phyloP scores from a whole-genome alignment of 805 yeast species.

The Metschnikowia chrysomelidarum region DNA sequence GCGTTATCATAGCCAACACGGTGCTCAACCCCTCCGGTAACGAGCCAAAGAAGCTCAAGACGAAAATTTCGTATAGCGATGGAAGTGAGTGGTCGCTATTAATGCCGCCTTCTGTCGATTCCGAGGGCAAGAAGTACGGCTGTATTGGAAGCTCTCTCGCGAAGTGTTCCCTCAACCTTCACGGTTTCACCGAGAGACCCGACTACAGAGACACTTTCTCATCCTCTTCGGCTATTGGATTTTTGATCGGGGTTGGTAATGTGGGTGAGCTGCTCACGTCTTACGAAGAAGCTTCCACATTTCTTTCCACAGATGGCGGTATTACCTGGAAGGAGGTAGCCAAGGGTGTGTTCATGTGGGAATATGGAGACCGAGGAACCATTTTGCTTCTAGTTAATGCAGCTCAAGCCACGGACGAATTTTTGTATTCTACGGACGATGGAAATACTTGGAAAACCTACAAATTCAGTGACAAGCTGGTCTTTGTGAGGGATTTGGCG shows the following conservation, averaged over 20 bases:
- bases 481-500: slow-evolving; percentile 67
- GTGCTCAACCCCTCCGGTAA: slow-evolving; percentile 55
- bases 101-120: slow-evolving; percentile 65
- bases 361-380: slow-evolving; percentile 93
- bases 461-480: slow-evolving; percentile 55
- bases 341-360: slow-evolving; percentile 85
- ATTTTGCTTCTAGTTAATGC: slow-evolving; percentile 70
- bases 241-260: slow-evolving; percentile 90
- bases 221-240: slow-evolving; percentile 85
- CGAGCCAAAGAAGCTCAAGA: slow-evolving; percentile 54
- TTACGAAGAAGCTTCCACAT: slow-evolving; percentile 60
- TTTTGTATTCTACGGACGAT: slow-evolving; percentile 71
- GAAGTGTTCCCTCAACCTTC: slow-evolving; percentile 78
- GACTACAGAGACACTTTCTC: slow-evolving; percentile 85
- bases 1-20: slow-evolving; percentile 71
- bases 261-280: slow-evolving; percentile 65
- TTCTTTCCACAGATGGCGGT: slow-evolving; percentile 88
- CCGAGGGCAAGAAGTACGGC: slow-evolving; percentile 52
- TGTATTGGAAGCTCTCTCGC: slow-evolving; percentile 53
- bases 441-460: slow-evolving; percentile 75
- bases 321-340: slow-evolving; percentile 77
- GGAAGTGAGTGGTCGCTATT: slow-evolving; percentile 84
- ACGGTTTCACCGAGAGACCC: slow-evolving; percentile 83
- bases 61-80: slow-evolving; percentile 82
- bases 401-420: slow-evolving; percentile 52